Conservation (phyloP, 805 yeast genomes). For the Peterozyma xylosa region DNA sequence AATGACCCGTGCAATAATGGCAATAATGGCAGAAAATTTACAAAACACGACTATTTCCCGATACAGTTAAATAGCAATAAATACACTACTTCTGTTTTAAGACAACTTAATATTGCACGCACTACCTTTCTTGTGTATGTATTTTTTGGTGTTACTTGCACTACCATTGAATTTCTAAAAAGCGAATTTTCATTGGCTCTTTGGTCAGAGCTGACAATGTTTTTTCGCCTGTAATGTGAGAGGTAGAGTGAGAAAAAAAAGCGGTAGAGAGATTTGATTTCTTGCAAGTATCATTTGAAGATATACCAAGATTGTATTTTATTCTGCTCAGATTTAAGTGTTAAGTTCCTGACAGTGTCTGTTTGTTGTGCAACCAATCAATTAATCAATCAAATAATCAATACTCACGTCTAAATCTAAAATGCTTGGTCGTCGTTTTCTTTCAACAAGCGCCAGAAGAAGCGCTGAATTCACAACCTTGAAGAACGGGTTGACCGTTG, state of each 20-base stretch:
- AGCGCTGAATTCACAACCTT: slow-evolving; percentile 60
- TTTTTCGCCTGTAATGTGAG: background rate
- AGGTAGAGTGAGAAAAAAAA: background rate
- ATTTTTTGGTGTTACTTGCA: background rate
- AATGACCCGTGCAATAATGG: too few species aligned
- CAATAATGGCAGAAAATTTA: too few species aligned
- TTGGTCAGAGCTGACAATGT: background rate
- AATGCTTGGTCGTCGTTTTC: slow-evolving; percentile 45
- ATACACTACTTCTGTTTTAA: too few species aligned
- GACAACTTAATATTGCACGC: background rate
- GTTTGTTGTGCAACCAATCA: too few species aligned
- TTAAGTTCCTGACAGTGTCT: too few species aligned
- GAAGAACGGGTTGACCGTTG: slow-evolving; percentile 68
- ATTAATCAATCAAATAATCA: background rate
- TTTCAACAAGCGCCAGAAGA: slow-evolving; percentile 46
- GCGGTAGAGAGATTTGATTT: background rate
- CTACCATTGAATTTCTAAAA: background rate
- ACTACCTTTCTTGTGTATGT: background rate
- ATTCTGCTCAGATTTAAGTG: too few species aligned
- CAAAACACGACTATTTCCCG: too few species aligned
- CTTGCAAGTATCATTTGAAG: too few species aligned
- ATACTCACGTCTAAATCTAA: background rate
- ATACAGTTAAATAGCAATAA: too few species aligned
- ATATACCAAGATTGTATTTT: too few species aligned
- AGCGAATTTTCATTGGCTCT: slow-evolving; percentile 1